Conservation (phyloP, 805 yeast genomes). For the Nakazawaea wickerhamii region DNA sequence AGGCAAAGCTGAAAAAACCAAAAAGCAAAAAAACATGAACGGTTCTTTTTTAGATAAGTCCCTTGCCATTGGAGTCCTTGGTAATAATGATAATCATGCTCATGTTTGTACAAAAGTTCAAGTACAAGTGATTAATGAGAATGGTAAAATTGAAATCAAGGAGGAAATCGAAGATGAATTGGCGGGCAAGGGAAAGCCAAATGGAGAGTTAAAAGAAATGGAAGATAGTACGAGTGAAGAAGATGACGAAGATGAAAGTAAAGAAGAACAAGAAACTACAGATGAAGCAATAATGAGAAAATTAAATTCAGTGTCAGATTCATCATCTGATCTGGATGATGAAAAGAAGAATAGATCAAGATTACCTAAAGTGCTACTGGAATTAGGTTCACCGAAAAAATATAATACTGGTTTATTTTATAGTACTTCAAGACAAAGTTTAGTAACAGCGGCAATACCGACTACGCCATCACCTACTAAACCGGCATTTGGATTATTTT, state of each 20-base stretch:
- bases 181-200: conserved; percentile 13
- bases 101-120: conserved; percentile 7
- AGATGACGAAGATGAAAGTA: not conserved
- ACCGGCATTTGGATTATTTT: conserved; percentile 7
- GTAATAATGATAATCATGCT: not conserved
- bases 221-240: not conserved
- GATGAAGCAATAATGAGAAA: conserved; percentile 3
- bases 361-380: conserved; percentile 2
- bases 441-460: conserved; percentile 10
- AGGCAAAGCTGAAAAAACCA: conserved; percentile 1
- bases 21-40: not conserved
- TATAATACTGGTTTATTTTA: conserved; percentile 12
- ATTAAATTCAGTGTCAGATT: conserved; percentile 5
- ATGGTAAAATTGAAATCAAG: not conserved
- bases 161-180: conserved; percentile 11
- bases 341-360: not conserved
- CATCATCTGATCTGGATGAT: conserved; percentile 5
- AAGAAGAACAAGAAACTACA: not conserved
- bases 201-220: not conserved
- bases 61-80: conserved; percentile 8
- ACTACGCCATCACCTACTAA: conserved; percentile 11
- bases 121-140: conserved; percentile 3
- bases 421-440: conserved; percentile 2
- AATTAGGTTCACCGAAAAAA: conserved; percentile 7
- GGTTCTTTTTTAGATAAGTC: conserved; percentile 11